Base-by-base conservation (phyloP, 768 basidiomycete species). In the Melanogaster broomeanus region DNA sequence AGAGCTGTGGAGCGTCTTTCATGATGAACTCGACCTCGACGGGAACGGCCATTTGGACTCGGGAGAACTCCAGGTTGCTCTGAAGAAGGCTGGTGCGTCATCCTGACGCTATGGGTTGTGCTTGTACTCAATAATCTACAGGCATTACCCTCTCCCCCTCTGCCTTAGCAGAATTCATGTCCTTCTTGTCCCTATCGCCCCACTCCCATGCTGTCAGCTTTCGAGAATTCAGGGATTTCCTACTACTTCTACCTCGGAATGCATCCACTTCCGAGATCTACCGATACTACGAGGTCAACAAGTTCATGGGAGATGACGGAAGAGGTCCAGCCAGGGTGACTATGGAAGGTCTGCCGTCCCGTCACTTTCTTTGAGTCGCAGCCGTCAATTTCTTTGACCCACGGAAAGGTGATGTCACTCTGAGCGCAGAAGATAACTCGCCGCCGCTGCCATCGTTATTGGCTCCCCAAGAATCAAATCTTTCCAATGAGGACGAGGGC, bases 1-100 rank as follows among this genome's bases (percentile, higher is more conserved):
- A 92, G 93, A 96, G 69, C 76, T 97, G 19, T 97, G 95, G 95
- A 76, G 82, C 45, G 85, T 94, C 49, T 97, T 97, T 70, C 90
- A 91, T 57, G 79, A 93, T 63, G 89, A 94, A 61, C 79, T 97
- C 43, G 95, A 96, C 72, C 74, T 93, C 54, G 93, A 97, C 62
- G 81, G 88, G 24, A 91, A 97, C 69, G 93, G 92, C 8, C 82
- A 80, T 49, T 68, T 97, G 27, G 92, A 94, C 61, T 74, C 79
- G 8, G 69, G 72, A 15, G 88, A 88, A 61, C 72, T 89, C 51
- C 64, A 74, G 34, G 58, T 74, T n/a, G 86, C 87, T 4, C 72
- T 96, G 40, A 69, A 73, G 45, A 83, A 86, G 67, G 86, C 90
- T 63, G 90, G 93, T 90, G 56, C 56, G 58, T 57, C 35, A 45